Evolutionary conservation across 371 early-diverging fungal species (phyloP).

Genomic region (Mucor circinelloides): DNA sequence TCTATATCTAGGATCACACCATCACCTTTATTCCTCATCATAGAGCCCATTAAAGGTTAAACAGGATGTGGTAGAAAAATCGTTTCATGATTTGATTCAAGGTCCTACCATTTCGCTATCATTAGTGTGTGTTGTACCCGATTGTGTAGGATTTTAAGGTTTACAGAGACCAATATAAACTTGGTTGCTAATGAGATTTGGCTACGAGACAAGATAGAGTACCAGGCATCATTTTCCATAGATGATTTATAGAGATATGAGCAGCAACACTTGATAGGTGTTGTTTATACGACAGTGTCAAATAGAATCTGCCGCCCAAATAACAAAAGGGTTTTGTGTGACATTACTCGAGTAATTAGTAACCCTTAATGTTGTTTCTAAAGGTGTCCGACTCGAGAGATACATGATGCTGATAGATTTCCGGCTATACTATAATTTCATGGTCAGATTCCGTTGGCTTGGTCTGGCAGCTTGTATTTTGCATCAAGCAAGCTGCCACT

Average conservation of each 20-base stretch:
- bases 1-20: background rate
- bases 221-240: background rate
- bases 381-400: constrained; percentile 3
- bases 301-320: background rate
- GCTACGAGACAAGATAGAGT: background rate
- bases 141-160: background rate
- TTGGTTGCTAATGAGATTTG: background rate
- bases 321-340: background rate
- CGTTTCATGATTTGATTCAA: background rate
- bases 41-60: background rate
- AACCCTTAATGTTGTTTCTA: background rate
- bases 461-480: background rate
- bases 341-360: background rate
- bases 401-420: background rate
- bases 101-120: background rate
- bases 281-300: background rate
- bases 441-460: background rate
- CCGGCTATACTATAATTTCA: background rate
- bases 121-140: background rate
- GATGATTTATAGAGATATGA: background rate
- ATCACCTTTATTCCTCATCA: background rate
- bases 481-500: background rate
- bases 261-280: background rate
- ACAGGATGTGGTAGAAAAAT: background rate
- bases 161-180: background rate